Conservation (phyloP, 1,139 yeast genomes). For the Dujonia santamariae region DNA sequence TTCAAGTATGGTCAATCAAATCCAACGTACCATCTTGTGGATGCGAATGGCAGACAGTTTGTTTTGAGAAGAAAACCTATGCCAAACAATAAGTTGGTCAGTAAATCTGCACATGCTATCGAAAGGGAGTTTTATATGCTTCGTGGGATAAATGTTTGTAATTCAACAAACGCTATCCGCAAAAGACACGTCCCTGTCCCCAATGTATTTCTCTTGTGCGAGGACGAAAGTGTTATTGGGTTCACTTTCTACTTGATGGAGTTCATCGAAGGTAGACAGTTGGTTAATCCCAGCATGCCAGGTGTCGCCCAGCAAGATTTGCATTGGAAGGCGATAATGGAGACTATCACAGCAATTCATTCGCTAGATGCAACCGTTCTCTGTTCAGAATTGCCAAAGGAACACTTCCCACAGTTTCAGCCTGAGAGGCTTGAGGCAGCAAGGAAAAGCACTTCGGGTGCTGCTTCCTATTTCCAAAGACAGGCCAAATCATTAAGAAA, state of each 20-base stretch:
- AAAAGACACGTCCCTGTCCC: conserved; percentile 45
- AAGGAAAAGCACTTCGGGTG: not conserved
- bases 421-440: conserved; percentile 19
- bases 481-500: conserved; percentile 50
- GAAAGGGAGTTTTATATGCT: conserved; percentile 61
- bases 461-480: conserved; percentile 48
- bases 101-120: conserved; percentile 63
- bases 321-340: conserved; percentile 52
- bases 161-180: conserved; percentile 16
- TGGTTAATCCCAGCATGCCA: conserved; percentile 54
- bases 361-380: conserved; percentile 46
- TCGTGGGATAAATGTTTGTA: conserved; percentile 40
- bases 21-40: conserved; percentile 57
- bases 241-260: conserved; percentile 61
- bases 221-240: conserved; percentile 49
- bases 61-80: conserved; percentile 63
- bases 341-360: conserved; percentile 53
- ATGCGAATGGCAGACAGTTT: conserved; percentile 36
- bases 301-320: conserved; percentile 23
- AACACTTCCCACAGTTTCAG: conserved; percentile 47
- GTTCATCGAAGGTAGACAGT: conserved; percentile 56
- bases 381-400: conserved; percentile 41
- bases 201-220: conserved; percentile 44
- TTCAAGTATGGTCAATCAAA: conserved; percentile 67
- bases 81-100: conserved; percentile 50